Evolutionary conservation across 2,329 filamentous ascomycete genomes (phyloP).

Genomic region (Diplodia seriata): DNA sequence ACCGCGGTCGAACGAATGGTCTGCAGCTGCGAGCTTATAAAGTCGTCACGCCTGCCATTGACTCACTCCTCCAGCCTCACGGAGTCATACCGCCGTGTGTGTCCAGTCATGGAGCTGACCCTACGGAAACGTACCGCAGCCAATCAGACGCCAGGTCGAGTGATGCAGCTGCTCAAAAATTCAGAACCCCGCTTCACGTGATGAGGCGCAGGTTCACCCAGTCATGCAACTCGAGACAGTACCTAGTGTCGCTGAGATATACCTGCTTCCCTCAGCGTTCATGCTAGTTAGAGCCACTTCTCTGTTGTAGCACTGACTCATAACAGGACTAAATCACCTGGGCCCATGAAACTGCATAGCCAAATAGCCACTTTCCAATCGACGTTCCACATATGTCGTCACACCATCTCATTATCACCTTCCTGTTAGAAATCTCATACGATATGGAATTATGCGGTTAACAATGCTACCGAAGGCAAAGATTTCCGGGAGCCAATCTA

Average conservation of each 20-base stretch:
- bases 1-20: constrained; percentile 6
- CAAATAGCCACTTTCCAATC: background rate
- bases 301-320: background rate
- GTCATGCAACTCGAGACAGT: background rate
- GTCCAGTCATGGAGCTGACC: background rate
- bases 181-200: constrained; percentile 4
- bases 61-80: constrained; percentile 3
- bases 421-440: background rate
- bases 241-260: too few species aligned
- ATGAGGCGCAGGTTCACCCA: background rate
- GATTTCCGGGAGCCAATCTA: background rate
- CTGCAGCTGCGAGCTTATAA: constrained; percentile 10
- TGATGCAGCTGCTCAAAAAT: background rate
- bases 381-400: background rate
- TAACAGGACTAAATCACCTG: too few species aligned
- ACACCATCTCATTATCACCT: background rate
- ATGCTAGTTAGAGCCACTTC: background rate
- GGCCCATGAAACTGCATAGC: too few species aligned
- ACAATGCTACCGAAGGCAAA: background rate
- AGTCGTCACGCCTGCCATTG: background rate
- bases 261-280: background rate
- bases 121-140: background rate
- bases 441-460: background rate
- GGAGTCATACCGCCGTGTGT: constrained; percentile 21
- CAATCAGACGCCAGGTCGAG: background rate